Conservation (phyloP, 2,329 filamentous ascomycete species). For the Alternaria arborescens region DNA sequence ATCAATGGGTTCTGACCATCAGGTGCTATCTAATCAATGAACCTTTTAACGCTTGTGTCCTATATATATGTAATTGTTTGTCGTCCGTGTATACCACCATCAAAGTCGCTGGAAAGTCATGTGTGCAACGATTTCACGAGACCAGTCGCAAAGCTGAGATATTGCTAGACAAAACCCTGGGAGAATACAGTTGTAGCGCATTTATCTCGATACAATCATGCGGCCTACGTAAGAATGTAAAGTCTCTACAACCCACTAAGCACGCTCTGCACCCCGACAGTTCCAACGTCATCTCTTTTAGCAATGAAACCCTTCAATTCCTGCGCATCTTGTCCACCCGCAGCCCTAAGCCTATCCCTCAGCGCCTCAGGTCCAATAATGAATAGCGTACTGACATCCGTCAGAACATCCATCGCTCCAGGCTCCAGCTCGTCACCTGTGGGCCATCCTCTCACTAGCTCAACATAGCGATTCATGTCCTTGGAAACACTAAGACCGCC, state of each 20-base stretch:
- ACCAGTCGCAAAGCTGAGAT: not conserved
- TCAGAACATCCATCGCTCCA: slow-evolving; percentile 77
- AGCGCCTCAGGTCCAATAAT: slow-evolving; percentile 76
- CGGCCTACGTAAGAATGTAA: not conserved
- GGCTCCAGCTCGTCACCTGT: slow-evolving; percentile 64
- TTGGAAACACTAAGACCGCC: slow-evolving; percentile 95
- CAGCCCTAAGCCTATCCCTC: slow-evolving; percentile 59
- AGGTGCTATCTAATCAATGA: no score
- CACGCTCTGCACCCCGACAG: slow-evolving; percentile 82
- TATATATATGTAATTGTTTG: no score
- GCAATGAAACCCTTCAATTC: slow-evolving; percentile 83
- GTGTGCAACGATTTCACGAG: not conserved
- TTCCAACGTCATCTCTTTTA: slow-evolving; percentile 83
- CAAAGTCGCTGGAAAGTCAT: not conserved
- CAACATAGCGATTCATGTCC: slow-evolving; percentile 92
- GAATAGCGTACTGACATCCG: slow-evolving; percentile 94
- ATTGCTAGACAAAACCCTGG: not conserved
- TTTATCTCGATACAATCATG: not conserved
- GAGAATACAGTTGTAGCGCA: not conserved
- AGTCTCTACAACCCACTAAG: slow-evolving; percentile 61
- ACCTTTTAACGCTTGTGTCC: no score
- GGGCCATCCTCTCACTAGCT: slow-evolving; percentile 84
- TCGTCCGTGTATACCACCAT: not conserved
- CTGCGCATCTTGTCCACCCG: slow-evolving; percentile 54
- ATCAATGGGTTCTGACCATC: not conserved